These are phyloP conservation scores for Alternaria brassicicola DNA, from an alignment of 2,329 filamentous ascomycete species.

Conservation along the genomic window DNA sequence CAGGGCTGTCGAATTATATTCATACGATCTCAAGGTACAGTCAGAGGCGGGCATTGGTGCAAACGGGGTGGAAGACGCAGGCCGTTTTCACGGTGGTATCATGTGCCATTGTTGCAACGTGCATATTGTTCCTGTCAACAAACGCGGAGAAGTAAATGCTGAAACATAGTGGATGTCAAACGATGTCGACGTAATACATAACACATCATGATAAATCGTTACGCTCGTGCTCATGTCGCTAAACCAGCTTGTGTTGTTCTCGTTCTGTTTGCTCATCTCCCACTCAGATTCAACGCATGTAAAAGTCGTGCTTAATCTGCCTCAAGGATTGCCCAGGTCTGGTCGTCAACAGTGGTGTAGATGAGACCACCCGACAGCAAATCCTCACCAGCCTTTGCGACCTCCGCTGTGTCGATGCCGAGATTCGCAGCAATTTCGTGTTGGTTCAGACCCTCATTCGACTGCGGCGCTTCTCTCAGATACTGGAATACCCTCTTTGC, in stretches of 20 bases:
- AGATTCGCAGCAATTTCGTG: slow-evolving; percentile 73
- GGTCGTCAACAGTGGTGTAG: slow-evolving; percentile 90
- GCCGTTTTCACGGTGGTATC: slow-evolving; percentile 61
- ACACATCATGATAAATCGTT: background rate
- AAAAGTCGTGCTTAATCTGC: slow-evolving; percentile 40
- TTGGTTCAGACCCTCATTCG: slow-evolving; percentile 83
- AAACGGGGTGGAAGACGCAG: slow-evolving; percentile 93
- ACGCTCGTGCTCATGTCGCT: background rate
- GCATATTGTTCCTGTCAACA: slow-evolving; percentile 50
- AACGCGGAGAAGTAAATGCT: slow-evolving; percentile 39
- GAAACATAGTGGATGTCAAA: slow-evolving; percentile 23
- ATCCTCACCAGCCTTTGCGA: slow-evolving; percentile 80
- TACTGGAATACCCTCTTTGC: slow-evolving; percentile 75
- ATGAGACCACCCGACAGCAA: slow-evolving; percentile 74
- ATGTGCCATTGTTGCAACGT: slow-evolving; percentile 50
- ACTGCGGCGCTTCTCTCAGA: slow-evolving; percentile 70
- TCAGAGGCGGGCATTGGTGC: slow-evolving; percentile 78
- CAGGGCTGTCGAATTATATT: slow-evolving; percentile 87
- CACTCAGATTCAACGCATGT: background rate
- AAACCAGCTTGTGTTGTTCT: background rate
- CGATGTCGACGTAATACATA: background rate
- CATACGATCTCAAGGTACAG: slow-evolving; percentile 83
- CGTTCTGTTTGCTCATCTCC: background rate
- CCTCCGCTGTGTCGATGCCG: slow-evolving; percentile 70
- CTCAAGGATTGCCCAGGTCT: slow-evolving; percentile 87